A percentile compares a stretch with the other conserved stretches of the same genome.
Evolutionary conservation across 495 filamentous ascomycete genomes (phyloP).

Genomic region (Xylaria grammica): DNA sequence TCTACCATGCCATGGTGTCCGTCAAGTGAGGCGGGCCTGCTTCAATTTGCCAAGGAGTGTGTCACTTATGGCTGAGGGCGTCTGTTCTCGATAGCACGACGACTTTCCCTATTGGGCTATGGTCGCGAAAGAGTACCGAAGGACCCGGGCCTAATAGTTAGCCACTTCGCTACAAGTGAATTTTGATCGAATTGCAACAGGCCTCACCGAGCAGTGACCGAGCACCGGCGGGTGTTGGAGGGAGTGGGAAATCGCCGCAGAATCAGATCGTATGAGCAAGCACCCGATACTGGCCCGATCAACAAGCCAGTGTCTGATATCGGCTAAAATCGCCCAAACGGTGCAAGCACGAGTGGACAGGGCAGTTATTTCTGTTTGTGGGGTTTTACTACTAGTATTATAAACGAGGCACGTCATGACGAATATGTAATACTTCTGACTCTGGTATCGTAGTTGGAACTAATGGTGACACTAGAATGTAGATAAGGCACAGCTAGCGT

Average conservation of each 20-base stretch:
- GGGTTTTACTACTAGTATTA: too few species aligned
- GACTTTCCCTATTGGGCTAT: conserved; percentile 9
- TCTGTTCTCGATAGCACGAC: background rate
- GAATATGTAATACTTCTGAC: background rate
- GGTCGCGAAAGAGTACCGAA: conserved; percentile 13
- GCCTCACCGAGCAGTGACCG: background rate
- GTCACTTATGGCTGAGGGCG: background rate
- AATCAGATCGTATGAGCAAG: background rate
- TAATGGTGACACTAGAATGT: background rate
- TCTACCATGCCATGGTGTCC: background rate
- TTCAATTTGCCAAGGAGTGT: background rate
- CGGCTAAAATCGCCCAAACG: background rate
- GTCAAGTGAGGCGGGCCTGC: background rate
- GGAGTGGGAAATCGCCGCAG: background rate
- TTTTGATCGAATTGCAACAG: background rate
- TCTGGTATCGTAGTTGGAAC: background rate
- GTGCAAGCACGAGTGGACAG: background rate
- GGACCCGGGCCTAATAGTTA: background rate
- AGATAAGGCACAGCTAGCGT: too few species aligned
- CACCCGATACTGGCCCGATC: background rate
- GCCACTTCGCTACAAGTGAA: background rate
- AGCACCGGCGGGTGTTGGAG: too few species aligned
- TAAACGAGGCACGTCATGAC: background rate
- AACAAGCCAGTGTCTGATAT: conserved; percentile 1
- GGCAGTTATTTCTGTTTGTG: background rate